Conservation (phyloP, 768 basidiomycete genomes). For the Fomitopsis pulvina region DNA sequence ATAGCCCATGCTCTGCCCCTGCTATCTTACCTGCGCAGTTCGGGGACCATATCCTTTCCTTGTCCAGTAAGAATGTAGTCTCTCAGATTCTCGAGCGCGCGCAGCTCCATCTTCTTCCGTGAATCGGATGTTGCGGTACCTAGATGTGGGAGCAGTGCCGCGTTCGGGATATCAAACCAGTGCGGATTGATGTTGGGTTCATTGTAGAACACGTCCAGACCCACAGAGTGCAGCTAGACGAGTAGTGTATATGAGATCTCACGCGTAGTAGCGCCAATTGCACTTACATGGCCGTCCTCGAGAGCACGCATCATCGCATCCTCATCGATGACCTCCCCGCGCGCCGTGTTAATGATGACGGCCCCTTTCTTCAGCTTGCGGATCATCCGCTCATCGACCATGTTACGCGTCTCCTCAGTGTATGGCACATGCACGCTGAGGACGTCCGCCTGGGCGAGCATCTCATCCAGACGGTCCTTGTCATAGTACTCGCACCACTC, state of each 20-base stretch:
- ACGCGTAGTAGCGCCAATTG: background rate
- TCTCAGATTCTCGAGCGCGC: constrained; percentile 70
- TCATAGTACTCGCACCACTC: constrained; percentile 72
- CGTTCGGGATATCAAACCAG: constrained; percentile 71
- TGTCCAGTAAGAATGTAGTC: constrained; percentile 60
- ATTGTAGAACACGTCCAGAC: constrained; percentile 82
- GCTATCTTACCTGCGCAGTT: too few relatives aligned
- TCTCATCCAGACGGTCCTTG: constrained; percentile 47
- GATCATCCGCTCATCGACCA: constrained; percentile 74
- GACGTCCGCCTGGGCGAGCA: constrained; percentile 74
- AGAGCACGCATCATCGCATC: constrained; percentile 79
- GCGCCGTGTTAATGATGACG: constrained; percentile 80
- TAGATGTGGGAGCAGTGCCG: constrained; percentile 87
- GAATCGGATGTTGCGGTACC: constrained; percentile 83
- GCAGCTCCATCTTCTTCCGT: constrained; percentile 76
- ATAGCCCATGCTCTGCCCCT: too few relatives aligned
- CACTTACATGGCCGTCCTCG: constrained; percentile 79
- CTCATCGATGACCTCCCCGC: constrained; percentile 90
- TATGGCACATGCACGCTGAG: constrained; percentile 84
- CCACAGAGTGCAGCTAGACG: constrained; percentile 64
- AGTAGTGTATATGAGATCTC: constrained; percentile 5
- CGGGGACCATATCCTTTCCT: constrained; percentile 64
- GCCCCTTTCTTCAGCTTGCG: constrained; percentile 70
- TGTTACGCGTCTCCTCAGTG: constrained; percentile 60
- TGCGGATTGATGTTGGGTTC: constrained; percentile 78